Percentiles rank a stretch among this genome's conserved stretches.
Conservation (phyloP, 139 green algal species). For the Volvox reticuliferus region DNA sequence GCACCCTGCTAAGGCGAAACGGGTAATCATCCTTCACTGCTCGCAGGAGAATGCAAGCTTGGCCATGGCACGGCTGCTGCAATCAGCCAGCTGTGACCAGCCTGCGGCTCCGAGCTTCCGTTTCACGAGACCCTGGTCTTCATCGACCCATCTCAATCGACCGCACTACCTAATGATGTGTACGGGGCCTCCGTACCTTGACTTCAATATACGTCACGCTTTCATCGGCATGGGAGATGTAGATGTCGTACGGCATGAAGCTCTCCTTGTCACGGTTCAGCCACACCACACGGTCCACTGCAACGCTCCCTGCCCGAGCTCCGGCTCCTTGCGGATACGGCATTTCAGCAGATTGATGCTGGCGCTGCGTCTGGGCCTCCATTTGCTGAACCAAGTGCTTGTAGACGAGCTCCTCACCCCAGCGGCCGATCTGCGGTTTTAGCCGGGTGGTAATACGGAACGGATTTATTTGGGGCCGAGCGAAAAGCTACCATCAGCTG, state of each 20-base stretch:
- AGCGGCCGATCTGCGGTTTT: constrained; percentile 40
- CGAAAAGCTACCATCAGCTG: no score
- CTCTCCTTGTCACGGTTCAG: constrained; percentile 60
- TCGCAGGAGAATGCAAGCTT: background rate
- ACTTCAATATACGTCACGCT: constrained; percentile 52
- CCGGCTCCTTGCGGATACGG: background rate
- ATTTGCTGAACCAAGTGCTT: constrained; percentile 25
- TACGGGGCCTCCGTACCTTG: constrained; percentile 23
- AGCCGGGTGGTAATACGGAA: background rate
- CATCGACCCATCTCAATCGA: no score
- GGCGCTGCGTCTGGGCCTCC: background rate
- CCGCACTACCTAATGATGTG: background rate
- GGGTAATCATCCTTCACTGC: background rate
- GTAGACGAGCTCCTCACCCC: constrained; percentile 61
- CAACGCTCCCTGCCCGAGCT: background rate
- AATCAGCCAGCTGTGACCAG: background rate
- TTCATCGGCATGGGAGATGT: constrained; percentile 33
- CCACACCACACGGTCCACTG: constrained; percentile 50
- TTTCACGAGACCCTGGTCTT: no score
- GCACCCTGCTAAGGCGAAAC: no score
- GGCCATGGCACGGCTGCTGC: background rate
- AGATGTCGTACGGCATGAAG: constrained; percentile 60
- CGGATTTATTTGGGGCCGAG: background rate
- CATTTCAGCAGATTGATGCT: background rate
- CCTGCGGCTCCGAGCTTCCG: background rate